Percentiles rank a stretch among this genome's conserved stretches.
These are phyloP conservation scores for Plasmodium gonderi DNA, from an alignment of 169 alveolate species.

Conservation along the genomic window DNA sequence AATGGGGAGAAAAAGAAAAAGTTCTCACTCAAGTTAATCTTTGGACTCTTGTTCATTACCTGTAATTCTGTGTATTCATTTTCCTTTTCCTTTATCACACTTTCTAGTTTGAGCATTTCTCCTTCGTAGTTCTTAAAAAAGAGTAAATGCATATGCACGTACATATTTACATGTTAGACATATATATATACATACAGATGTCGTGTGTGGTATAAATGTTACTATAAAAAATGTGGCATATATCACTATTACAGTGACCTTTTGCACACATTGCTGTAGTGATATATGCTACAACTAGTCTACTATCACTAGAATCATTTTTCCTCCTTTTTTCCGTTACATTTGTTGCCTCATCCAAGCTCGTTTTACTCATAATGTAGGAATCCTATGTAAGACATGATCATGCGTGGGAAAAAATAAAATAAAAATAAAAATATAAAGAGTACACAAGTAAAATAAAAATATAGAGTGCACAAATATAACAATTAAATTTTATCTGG, in stretches of 20 bases:
- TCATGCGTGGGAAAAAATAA: too few species aligned
- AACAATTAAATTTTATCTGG: too few species aligned
- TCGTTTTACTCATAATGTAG: constrained; percentile 35
- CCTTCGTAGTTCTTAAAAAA: constrained; percentile 48
- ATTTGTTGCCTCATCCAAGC: constrained; percentile 42
- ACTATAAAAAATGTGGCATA: too few species aligned
- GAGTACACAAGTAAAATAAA: background rate
- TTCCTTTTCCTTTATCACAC: constrained; percentile 28
- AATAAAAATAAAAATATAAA: background rate
- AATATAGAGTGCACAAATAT: background rate
- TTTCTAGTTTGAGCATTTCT: constrained; percentile 16
- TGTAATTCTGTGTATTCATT: constrained; percentile 19
- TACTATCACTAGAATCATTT: background rate
- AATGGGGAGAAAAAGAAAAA: background rate
- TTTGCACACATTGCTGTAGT: background rate
- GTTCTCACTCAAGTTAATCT: background rate
- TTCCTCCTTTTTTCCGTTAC: background rate
- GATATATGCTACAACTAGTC: background rate
- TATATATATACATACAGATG: background rate
- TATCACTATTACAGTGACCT: too few species aligned
- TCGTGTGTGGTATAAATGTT: too few species aligned
- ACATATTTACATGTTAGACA: background rate
- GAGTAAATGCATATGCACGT: background rate
- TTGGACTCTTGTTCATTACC: background rate
- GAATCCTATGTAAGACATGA: constrained; percentile 11